These are phyloP conservation scores for Nicotiana otophora DNA, from an alignment of 257 asterid genomes.

Conservation along the genomic window DNA sequence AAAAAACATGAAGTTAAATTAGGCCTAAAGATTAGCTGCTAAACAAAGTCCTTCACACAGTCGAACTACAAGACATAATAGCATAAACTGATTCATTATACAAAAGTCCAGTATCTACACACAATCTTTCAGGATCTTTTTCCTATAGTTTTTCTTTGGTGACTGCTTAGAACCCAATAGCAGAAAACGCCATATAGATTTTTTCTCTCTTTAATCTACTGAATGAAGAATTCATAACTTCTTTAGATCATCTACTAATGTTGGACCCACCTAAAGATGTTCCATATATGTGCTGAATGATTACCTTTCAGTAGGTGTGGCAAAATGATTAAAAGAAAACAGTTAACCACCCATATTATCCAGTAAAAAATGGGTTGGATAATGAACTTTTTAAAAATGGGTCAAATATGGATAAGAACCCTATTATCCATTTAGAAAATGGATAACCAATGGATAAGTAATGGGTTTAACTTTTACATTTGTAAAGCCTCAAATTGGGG, in stretches of 20 bases:
- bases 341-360: no score
- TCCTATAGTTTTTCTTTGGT: neutral
- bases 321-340: no score
- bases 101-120: neutral
- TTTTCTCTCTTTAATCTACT: neutral
- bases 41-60: no score
- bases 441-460: no score
- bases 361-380: no score
- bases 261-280: neutral
- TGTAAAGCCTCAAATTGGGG: no score
- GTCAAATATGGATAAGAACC: no score
- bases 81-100: neutral
- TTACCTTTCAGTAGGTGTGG: conserved; percentile 98
- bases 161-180: neutral
- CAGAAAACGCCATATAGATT: neutral
- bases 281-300: neutral
- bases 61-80: neutral
- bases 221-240: neutral
- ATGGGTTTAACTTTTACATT: no score
- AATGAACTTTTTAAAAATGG: no score
- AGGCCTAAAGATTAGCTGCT: no score
- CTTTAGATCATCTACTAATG: neutral
- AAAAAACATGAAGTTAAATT: no score
- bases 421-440: no score
- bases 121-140: neutral